Conservation (phyloP, 768 basidiomycete genomes). For the Auriscalpium vulgare region DNA sequence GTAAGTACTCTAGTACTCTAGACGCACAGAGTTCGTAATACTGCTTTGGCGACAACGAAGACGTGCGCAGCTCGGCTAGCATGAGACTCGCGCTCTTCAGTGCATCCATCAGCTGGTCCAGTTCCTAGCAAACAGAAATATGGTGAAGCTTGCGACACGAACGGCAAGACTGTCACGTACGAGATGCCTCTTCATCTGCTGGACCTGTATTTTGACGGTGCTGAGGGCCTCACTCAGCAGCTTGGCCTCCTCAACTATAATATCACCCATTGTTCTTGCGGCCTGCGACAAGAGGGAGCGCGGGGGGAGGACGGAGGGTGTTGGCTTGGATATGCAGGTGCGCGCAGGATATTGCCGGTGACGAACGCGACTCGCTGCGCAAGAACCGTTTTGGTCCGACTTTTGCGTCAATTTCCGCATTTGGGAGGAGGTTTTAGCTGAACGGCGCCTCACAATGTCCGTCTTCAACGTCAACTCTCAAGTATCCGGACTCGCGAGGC, state of each 20-base stretch:
- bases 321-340: too few species aligned
- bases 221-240: constrained; percentile 77
- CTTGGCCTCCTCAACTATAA: constrained; percentile 67
- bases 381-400: too few species aligned
- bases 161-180: constrained; percentile 31
- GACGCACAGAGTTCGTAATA: constrained; percentile 92
- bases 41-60: constrained; percentile 89
- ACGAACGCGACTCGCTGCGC: too few species aligned
- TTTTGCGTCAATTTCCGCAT: too few species aligned
- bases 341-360: too few species aligned
- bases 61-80: constrained; percentile 93
- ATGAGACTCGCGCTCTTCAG: constrained; percentile 95
- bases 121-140: constrained; percentile 47
- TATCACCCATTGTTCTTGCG: constrained; percentile 8
- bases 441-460: too few species aligned
- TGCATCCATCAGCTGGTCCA: constrained; percentile 97
- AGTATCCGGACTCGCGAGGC: too few species aligned
- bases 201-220: constrained; percentile 85
- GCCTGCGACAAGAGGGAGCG: not conserved
- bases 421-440: too few species aligned
- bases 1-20: not conserved
- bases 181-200: constrained; percentile 91
- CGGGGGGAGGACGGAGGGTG: not conserved
- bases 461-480: too few species aligned
- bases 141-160: not conserved